Base-by-base conservation (phyloP, 345 rosid species). In the Linum trigynum region DNA sequence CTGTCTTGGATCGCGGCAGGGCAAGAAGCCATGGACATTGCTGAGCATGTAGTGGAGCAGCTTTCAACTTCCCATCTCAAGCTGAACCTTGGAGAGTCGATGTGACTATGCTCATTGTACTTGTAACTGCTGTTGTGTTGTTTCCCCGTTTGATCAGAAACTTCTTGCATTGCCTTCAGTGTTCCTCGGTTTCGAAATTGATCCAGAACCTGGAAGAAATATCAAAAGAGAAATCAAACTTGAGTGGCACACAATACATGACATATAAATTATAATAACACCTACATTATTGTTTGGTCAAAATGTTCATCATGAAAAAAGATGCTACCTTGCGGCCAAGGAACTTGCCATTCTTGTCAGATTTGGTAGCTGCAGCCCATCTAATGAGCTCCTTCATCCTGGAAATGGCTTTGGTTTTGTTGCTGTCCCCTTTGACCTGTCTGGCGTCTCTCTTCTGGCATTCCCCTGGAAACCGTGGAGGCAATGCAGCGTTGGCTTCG, bases 1-100 rank as follows among this genome's bases (percentile, higher is more conserved):
- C 78, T 78, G 37, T 66, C 78, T 61, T 72, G 74, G 45, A 57
- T 14, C 51, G 84, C 78, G 71, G 82, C 72, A n/a, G 84, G 41
- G 4, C 88, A 83, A 62, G 89, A 81, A 77, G 84, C 81, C 61
- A 71, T 51, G 56, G 92, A 81, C 57, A 81, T 71, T 7, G 76
- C 78, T 32, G 90, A 82, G 71, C 69, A 75, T 3, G 71, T 77
- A 16, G 85, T 76, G 70, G 84, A 82, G 75, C 79, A 77, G 75
- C 91, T 89, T 50, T 89, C 92, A 48, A 75, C 76, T 39, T 91
- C 92, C 96, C 96, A 85, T 71, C 87, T 74, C 66, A 91, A 77
- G 67, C 96, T 89, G 64, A 89, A 84, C 72, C 82, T 85, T 2
- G 85, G 84, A 39, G 90, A 86, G 15, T 83, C 92, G 39, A 48